phyloP scores from a whole-genome alignment of 164 flowering plant species.

The Vitis rupestris region DNA sequence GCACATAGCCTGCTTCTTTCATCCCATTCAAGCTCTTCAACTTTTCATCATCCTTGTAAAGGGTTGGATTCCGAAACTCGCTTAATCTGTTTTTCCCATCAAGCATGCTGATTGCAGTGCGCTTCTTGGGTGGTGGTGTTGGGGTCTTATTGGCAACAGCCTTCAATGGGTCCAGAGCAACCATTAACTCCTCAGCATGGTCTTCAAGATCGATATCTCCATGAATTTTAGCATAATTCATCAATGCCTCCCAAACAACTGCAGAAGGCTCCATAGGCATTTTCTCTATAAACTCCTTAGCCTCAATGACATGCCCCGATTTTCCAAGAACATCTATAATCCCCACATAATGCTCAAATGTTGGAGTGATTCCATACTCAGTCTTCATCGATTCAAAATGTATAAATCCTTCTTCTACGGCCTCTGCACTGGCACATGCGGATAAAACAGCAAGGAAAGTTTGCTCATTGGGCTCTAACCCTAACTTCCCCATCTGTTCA shows the following conservation, averaged over 20 bases:
- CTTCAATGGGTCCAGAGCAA: constrained; percentile 60
- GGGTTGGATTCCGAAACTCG: constrained; percentile 49
- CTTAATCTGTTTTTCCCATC: constrained; percentile 56
- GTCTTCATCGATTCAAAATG: constrained; percentile 66
- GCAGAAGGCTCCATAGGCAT: constrained; percentile 59
- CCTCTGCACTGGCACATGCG: constrained; percentile 72
- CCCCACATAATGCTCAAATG: constrained; percentile 59
- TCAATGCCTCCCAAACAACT: constrained; percentile 62
- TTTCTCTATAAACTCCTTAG: constrained; percentile 50
- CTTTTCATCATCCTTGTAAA: constrained; percentile 61
- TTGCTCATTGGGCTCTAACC: constrained; percentile 43
- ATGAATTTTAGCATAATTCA: constrained; percentile 66
- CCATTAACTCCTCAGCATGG: constrained; percentile 61
- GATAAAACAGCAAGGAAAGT: constrained; percentile 64
- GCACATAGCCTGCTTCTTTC: constrained; percentile 71
- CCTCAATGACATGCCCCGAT: constrained; percentile 64
- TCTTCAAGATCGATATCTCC: constrained; percentile 88
- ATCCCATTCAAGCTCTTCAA: constrained; percentile 33
- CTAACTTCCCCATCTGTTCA: constrained; percentile 63
- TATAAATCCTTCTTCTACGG: constrained; percentile 72
- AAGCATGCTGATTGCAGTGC: constrained; percentile 54
- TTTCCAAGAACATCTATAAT: constrained; percentile 61
- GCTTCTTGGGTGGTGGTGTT: constrained; percentile 60
- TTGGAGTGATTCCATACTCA: constrained; percentile 53
- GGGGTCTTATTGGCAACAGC: constrained; percentile 47